Conservation (phyloP, 768 basidiomycete species). For the Clavulina sp. region DNA sequence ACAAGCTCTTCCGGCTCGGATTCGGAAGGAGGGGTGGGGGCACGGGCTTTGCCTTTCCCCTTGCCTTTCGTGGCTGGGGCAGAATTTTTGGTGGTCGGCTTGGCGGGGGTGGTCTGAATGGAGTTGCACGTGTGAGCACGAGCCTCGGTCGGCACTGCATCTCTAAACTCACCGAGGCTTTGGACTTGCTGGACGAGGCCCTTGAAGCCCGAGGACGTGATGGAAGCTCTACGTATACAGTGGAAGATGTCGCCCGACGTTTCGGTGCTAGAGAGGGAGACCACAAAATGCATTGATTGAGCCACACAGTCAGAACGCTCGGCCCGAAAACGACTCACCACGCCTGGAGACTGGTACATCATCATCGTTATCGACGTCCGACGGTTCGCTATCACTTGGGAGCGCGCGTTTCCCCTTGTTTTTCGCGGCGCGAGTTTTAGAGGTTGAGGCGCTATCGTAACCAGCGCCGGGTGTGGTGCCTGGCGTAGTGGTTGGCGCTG, state of each 20-base stretch:
- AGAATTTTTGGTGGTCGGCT: too few relatives aligned
- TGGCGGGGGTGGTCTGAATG: too few relatives aligned
- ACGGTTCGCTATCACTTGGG: not conserved
- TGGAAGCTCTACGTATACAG: not conserved
- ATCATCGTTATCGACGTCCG: not conserved
- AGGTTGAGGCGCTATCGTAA: not conserved
- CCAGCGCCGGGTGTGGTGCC: not conserved
- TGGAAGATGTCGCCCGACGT: not conserved
- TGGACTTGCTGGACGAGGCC: too few relatives aligned
- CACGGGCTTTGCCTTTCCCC: too few relatives aligned
- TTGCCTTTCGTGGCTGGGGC: too few relatives aligned
- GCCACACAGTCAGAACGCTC: not conserved
- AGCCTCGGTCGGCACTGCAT: too few relatives aligned
- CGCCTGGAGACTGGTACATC: not conserved
- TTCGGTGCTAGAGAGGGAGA: not conserved
- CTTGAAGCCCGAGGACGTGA: not conserved
- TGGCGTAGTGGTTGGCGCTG: not conserved
- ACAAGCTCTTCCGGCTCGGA: constrained; percentile 2
- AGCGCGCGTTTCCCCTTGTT: constrained; percentile 2
- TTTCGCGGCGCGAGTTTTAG: constrained; percentile 3
- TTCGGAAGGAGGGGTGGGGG: too few relatives aligned
- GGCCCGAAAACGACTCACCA: not conserved
- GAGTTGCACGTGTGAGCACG: too few relatives aligned
- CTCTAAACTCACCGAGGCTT: too few relatives aligned
- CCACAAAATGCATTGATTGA: not conserved